phyloP scores from a whole-genome alignment of 2,329 filamentous ascomycete genomes.

The Exophiala alcalophila region DNA sequence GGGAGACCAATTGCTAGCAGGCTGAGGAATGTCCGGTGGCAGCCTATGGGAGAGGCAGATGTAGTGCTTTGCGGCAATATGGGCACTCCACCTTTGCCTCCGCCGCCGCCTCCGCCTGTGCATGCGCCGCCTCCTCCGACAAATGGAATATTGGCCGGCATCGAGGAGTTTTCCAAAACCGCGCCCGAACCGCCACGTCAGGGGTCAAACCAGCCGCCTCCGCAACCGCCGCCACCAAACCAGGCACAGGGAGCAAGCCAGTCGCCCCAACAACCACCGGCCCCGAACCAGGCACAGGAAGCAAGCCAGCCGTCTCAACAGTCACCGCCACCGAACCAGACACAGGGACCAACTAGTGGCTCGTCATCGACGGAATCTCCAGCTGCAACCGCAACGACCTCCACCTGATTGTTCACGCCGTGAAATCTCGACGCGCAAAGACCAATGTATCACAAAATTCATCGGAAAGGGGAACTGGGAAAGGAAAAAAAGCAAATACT shows the following conservation, averaged over 20 bases:
- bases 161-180: constrained; percentile 22
- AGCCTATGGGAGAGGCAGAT: constrained; percentile 71
- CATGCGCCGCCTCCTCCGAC: constrained; percentile 14
- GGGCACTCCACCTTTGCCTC: no score
- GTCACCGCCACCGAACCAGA: no score
- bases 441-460: no score
- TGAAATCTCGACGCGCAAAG: no score
- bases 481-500: no score
- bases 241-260: no score
- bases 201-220: constrained; percentile 2
- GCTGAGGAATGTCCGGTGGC: constrained; percentile 63
- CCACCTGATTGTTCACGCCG: no score
- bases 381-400: no score
- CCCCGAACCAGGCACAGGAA: background rate
- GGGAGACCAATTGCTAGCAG: constrained; percentile 64
- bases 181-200: constrained; percentile 1
- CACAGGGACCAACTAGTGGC: no score
- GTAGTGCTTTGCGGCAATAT: constrained; percentile 74
- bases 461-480: no score
- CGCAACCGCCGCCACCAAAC: constrained; percentile 3
- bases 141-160: constrained; percentile 23
- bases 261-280: background rate
- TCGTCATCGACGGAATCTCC: no score
- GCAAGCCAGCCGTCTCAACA: constrained; percentile 4
- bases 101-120: no score